phyloP scores from a whole-genome alignment of 805 yeast species.

The Teunomyces panamensis region DNA sequence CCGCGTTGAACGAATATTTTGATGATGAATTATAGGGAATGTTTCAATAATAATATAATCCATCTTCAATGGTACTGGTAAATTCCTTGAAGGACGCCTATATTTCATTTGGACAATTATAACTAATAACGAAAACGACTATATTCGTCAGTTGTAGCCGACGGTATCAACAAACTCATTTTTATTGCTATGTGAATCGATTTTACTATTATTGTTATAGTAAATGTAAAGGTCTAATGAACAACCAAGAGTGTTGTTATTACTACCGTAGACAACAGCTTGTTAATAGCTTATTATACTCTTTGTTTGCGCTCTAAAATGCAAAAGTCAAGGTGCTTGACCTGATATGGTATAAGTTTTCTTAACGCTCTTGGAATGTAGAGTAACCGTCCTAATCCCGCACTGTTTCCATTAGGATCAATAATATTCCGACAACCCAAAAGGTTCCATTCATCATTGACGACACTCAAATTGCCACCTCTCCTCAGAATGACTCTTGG shows the following conservation, averaged over 20 bases:
- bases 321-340: constrained; percentile 52
- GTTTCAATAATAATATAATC: background rate
- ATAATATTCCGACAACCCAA: constrained; percentile 50
- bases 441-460: constrained; percentile 44
- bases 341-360: constrained; percentile 25
- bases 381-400: constrained; percentile 52
- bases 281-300: background rate
- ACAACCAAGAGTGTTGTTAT: background rate
- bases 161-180: background rate
- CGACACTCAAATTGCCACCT: constrained; percentile 13
- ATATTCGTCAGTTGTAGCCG: background rate
- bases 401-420: constrained; percentile 50
- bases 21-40: constrained; percentile 24
- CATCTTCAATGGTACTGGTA: background rate
- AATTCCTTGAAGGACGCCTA: background rate
- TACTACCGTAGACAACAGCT: background rate
- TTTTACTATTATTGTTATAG: background rate
- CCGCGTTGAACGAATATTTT: constrained; percentile 52
- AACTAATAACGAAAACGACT: background rate
- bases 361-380: constrained; percentile 44
- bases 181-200: constrained; percentile 2
- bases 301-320: constrained; percentile 24
- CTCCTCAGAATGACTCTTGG: constrained; percentile 15
- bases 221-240: background rate
- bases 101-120: background rate